Evolutionary conservation across 2,329 filamentous ascomycete species (phyloP), one percentile per base, ranked within the genome.

Genomic region (Aspergillus cejpii): DNA sequence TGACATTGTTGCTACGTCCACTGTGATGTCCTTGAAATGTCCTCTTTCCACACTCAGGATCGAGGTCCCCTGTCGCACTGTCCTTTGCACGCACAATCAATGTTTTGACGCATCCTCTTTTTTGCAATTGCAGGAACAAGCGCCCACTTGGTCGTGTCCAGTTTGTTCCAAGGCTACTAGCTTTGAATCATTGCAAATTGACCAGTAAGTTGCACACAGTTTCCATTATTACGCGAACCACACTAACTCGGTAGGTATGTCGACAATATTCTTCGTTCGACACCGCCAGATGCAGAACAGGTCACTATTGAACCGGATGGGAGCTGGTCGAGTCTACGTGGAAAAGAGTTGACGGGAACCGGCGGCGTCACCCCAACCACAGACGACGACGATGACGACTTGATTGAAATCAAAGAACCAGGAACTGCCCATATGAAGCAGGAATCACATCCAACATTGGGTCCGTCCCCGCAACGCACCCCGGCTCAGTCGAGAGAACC

Each of bases 71-170:
- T 88, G 88, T 55, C 83, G 92, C 26, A 87, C 87, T 3, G 76
- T 81, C 2, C 70, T 82, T 26, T 98, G 92, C 69, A 84, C 80
- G 2, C 92, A 98, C 64, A 86, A 92, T 20, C 88, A 94, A 62
- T 98, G 92, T 63, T 98, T 97, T 56, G 92, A 98, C 64, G 91
- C 86, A 2, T 84, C 81, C 2, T 94, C 88, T 1, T 98, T 96
- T 62, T 75, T 98, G 15, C 87, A 95, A 57, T 71, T 98, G 21
- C 91, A 97, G 63, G 89, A 97, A 63, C 92, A 98, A 71, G 91
- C 88, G 0, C 92, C 92, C 0, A 94, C 92, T 14, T 98, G 92
- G 92, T 76, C 82, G n/a, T 98, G 92, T 59, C 92, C 92, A 0
- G 84, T 96, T 17, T 98, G 92, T 72, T 91, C 84, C 66, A 94